Percentiles rank a stretch among this genome's conserved stretches.
These are phyloP conservation scores for Fusarium keratoplasticum DNA, from an alignment of 2,329 filamentous ascomycete genomes.

Conservation along the genomic window DNA sequence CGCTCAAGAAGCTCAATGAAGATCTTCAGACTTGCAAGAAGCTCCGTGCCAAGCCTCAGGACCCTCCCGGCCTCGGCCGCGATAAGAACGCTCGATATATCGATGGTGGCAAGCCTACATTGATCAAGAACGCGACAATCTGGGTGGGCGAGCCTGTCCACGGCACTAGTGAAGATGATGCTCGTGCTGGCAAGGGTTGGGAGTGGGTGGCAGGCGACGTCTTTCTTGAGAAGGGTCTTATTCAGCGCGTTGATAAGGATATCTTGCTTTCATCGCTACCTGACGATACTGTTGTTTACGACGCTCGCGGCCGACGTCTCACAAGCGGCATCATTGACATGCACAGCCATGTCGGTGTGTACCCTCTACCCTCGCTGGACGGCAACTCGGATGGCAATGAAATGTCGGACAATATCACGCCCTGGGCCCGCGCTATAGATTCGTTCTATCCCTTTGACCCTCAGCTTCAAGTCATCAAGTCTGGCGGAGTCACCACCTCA, in stretches of 20 bases:
- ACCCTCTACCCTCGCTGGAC: slow-evolving; percentile 64
- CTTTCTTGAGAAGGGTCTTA: slow-evolving; percentile 70
- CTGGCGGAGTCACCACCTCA: slow-evolving; percentile 77
- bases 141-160: slow-evolving; percentile 72
- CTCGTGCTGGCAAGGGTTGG: slow-evolving; percentile 68
- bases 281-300: slow-evolving; percentile 61
- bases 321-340: slow-evolving; percentile 78
- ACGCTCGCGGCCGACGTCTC: slow-evolving; percentile 70
- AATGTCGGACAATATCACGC: slow-evolving; percentile 72
- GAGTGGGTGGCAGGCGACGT: slow-evolving; percentile 71
- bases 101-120: slow-evolving; percentile 67
- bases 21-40: slow-evolving; percentile 68
- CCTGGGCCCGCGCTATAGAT: slow-evolving; percentile 75
- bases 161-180: slow-evolving; percentile 64
- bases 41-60: slow-evolving; percentile 65
- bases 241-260: slow-evolving; percentile 61
- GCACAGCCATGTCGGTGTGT: slow-evolving; percentile 75
- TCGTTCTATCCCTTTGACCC: slow-evolving; percentile 72
- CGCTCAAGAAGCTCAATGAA: slow-evolving; percentile 62
- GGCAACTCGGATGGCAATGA: slow-evolving; percentile 73
- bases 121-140: slow-evolving; percentile 75
- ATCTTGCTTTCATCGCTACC: slow-evolving; percentile 59
- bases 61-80: slow-evolving; percentile 67
- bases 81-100: slow-evolving; percentile 71
- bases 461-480: slow-evolving; percentile 77